phyloP scores from a whole-genome alignment of 2,329 filamentous ascomycete genomes.

The Tolypocladium cylindrosporum region DNA sequence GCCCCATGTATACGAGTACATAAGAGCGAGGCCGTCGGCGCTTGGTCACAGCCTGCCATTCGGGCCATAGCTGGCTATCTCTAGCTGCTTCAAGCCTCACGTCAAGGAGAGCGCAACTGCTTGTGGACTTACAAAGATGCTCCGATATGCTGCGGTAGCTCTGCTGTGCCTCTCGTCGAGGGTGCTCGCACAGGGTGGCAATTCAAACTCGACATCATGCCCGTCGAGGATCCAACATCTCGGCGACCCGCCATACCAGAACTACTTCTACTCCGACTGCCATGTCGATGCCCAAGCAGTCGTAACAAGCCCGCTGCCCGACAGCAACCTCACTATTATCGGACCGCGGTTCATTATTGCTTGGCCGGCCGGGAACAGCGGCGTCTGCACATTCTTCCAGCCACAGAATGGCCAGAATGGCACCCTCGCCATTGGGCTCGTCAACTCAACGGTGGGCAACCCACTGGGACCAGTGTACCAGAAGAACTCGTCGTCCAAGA shows the following conservation, averaged over 20 bases:
- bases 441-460: constrained; percentile 36
- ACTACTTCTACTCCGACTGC: constrained; percentile 59
- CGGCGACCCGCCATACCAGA: constrained; percentile 49
- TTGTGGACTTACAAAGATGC: neutral
- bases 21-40: neutral
- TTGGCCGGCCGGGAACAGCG: constrained; percentile 58
- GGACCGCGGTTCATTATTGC: constrained; percentile 48
- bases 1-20: neutral
- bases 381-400: constrained; percentile 45
- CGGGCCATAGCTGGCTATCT: neutral
- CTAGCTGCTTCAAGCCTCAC: neutral
- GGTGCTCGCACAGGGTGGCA: neutral
- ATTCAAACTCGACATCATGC: neutral
- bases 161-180: neutral
- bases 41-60: neutral
- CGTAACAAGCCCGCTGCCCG: constrained; percentile 44
- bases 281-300: constrained; percentile 49
- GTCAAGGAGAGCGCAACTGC: neutral
- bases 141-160: neutral
- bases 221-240: constrained; percentile 18
- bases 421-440: constrained; percentile 39
- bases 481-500: constrained; percentile 10
- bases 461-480: constrained; percentile 35
- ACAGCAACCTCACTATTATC: constrained; percentile 44
- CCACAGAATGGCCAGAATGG: constrained; percentile 43